Percentiles rank a stretch among this genome's conserved stretches.
phyloP scores from a whole-genome alignment of 1,284 basidiomycete species.

The Sphagnurus paluster region DNA sequence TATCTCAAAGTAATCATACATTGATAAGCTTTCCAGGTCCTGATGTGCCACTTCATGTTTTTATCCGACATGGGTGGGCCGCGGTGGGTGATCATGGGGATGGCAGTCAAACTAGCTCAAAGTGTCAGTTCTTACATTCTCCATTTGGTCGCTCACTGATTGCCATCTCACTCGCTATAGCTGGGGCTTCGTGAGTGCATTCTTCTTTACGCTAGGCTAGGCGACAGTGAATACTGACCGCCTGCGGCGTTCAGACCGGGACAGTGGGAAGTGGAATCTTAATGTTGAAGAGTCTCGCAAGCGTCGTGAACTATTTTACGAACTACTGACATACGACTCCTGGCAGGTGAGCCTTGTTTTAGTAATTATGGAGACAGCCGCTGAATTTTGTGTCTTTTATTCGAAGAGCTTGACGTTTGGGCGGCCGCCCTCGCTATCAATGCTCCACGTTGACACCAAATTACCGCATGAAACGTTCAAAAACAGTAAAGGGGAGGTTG shows the following conservation, averaged over 20 bases:
- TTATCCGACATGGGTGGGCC: slow-evolving; percentile 62
- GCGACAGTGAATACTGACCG: slow-evolving; percentile 7
- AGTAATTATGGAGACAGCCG: neutral
- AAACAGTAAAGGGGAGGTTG: slow-evolving; percentile 51
- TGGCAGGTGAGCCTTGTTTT: slow-evolving; percentile 54
- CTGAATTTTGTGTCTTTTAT: slow-evolving; percentile 11
- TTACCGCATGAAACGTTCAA: slow-evolving; percentile 51
- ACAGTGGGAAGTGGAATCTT: slow-evolving; percentile 68
- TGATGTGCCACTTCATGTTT: slow-evolving; percentile 75
- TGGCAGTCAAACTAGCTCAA: slow-evolving; percentile 66
- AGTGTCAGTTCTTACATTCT: slow-evolving; percentile 47
- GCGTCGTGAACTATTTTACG: slow-evolving; percentile 63
- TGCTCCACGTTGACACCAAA: slow-evolving; percentile 60
- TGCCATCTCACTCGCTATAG: slow-evolving; percentile 31
- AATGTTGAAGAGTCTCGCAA: slow-evolving; percentile 57
- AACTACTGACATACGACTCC: slow-evolving; percentile 65
- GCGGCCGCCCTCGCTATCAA: slow-evolving; percentile 62
- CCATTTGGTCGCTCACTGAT: slow-evolving; percentile 11
- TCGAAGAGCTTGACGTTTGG: slow-evolving; percentile 69
- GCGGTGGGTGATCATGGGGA: slow-evolving; percentile 68
- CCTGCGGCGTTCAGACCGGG: slow-evolving; percentile 48
- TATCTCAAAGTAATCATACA: slow-evolving; percentile 6
- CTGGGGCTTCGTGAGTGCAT: slow-evolving; percentile 61
- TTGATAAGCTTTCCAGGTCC: slow-evolving; percentile 40
- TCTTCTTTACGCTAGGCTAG: slow-evolving; percentile 1